phyloP scores from a whole-genome alignment of 1,284 basidiomycete genomes.

The Malassezia globosa region DNA sequence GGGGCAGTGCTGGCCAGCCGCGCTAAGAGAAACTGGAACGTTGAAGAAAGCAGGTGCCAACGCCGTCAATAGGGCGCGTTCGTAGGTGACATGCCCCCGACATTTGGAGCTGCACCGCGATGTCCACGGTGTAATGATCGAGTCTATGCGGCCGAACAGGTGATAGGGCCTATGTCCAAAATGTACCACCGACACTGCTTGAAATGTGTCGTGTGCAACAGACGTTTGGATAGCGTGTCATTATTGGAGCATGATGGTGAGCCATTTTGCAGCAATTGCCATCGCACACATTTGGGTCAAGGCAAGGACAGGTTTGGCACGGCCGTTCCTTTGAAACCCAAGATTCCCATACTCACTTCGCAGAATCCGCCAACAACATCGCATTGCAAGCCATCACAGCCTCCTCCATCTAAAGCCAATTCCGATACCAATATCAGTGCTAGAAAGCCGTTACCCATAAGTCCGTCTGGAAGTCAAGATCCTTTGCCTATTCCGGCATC shows the following conservation, averaged over 20 bases:
- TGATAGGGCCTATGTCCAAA: slow-evolving; percentile 38
- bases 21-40: not conserved
- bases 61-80: not conserved
- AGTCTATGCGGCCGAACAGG: slow-evolving; percentile 44
- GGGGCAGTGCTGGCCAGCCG: not conserved
- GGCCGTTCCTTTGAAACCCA: slow-evolving; percentile 33
- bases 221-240: slow-evolving; percentile 40
- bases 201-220: slow-evolving; percentile 41
- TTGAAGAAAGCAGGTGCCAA: too few relatives aligned
- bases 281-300: slow-evolving; percentile 39
- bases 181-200: slow-evolving; percentile 45
- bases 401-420: not conserved
- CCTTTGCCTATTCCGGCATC: slow-evolving; percentile 1
- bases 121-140: slow-evolving; percentile 41
- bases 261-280: slow-evolving; percentile 45
- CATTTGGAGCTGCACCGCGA: slow-evolving; percentile 37
- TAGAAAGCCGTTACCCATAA: not conserved
- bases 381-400: not conserved
- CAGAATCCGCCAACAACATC: too few relatives aligned
- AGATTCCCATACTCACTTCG: too few relatives aligned
- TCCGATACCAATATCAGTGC: not conserved
- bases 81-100: slow-evolving; percentile 23
- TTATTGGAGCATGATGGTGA: slow-evolving; percentile 44
- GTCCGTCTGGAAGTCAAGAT: not conserved
- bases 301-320: slow-evolving; percentile 43